phyloP scores from a whole-genome alignment of 1,284 basidiomycete species.

The Ganoderma lingzhi region DNA sequence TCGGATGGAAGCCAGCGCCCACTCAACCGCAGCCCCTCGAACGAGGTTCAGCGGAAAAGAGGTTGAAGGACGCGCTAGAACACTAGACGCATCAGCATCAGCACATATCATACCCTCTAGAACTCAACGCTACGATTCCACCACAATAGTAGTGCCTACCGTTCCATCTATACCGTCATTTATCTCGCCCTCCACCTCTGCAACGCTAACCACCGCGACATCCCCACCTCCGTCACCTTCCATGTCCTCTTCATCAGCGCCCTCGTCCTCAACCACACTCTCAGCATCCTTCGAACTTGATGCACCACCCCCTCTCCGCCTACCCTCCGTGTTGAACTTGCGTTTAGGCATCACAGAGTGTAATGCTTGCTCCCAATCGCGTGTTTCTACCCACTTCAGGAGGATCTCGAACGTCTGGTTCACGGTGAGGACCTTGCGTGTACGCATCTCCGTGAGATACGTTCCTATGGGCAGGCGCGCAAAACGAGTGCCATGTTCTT shows the following conservation, averaged over 20 bases:
- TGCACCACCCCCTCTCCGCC: conserved; percentile 30
- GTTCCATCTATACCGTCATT: conserved; percentile 1
- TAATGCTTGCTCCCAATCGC: conserved; percentile 86
- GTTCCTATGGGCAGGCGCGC: conserved; percentile 94
- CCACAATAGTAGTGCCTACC: background rate
- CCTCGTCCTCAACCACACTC: conserved; percentile 31
- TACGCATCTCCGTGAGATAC: conserved; percentile 83
- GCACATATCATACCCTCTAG: background rate
- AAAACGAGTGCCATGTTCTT: conserved; percentile 76
- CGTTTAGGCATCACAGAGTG: conserved; percentile 89
- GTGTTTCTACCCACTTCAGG: conserved; percentile 85
- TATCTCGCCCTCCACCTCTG: conserved; percentile 32
- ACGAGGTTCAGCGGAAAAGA: conserved; percentile 85
- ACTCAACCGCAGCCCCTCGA: conserved; percentile 87
- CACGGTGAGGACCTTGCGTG: conserved; percentile 96
- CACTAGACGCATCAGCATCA: conserved; percentile 10
- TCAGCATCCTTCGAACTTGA: conserved; percentile 33
- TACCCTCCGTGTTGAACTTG: conserved; percentile 70
- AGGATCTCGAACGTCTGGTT: conserved; percentile 97
- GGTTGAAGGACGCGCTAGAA: conserved; percentile 83
- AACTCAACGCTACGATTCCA: background rate
- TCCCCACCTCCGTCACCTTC: conserved; percentile 23
- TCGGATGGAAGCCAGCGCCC: conserved; percentile 97
- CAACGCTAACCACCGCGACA: conserved; percentile 30
- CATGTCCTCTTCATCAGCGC: conserved; percentile 18